Evolutionary conservation across 192 early-diverging fungal genomes (phyloP), one percentile per base, ranked within the genome.

Genomic region (Obelidium mucronatum): DNA sequence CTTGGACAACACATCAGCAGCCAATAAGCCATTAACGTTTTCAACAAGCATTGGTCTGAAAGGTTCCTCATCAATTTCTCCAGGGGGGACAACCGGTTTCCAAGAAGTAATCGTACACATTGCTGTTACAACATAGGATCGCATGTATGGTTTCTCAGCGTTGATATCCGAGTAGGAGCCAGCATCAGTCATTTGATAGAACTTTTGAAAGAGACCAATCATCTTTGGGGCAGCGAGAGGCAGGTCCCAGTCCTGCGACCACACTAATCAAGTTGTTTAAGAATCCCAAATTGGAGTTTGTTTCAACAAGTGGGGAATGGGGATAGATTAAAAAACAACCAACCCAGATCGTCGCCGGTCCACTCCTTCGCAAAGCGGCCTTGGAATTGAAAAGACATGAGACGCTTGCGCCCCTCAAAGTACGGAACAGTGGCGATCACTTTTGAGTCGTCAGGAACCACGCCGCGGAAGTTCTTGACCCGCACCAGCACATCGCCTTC

Each of bases 311-410:
- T 66, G 34, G 40, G 36, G 64, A 66, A 39, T 26, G 17, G 1
- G 11, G 33, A 19, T 22, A 31, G 11, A 39, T 66, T 11, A 19
- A 61, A 31, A 22, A 24, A 8, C 11, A 11, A 36, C 73, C 8
- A 15, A 77, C 66, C 39, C 36, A 77, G 48, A 37, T 77, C 67
- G 24, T 77, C 76, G 31, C 66, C 76, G 36, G 66, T 39, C 62
- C 63, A 77, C 33, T 68, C 54, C 59, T 62, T 70, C 17, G 67
- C 35, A 66, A 77, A 77, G 5, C 52, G 36, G 22, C 53, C 76
- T 44, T 77, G 76, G 48, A 77, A 77, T 52, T 76, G 75, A 26
- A 77, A 70, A 11, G 55, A 61, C 76, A 77, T 77, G 30, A 69
- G 42, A 6, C 76, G 30, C 35, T 37, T 42, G n/a, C 67, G 67